phyloP scores from a whole-genome alignment of 2,329 filamentous ascomycete species.

The Chrysoporthe austroafricana region DNA sequence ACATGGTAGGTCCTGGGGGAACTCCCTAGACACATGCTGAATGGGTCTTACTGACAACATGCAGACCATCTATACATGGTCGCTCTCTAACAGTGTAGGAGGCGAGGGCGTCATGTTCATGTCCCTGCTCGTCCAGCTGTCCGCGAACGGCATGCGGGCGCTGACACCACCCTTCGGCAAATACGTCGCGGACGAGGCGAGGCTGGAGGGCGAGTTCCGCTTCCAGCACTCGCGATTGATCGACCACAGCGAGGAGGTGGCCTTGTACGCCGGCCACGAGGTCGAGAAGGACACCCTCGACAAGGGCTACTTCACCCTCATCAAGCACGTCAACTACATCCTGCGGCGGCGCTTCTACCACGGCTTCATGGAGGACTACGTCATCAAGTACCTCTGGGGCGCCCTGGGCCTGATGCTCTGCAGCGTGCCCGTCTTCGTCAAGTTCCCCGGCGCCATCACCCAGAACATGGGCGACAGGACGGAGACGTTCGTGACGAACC shows the following conservation, averaged over 20 bases:
- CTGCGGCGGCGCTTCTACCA: conserved; percentile 89
- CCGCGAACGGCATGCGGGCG: conserved; percentile 89
- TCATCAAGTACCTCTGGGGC: conserved; percentile 99
- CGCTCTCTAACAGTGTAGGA: conserved; percentile 90
- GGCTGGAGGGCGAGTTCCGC: conserved; percentile 92
- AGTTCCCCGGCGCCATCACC: conserved; percentile 72
- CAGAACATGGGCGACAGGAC: conserved; percentile 72
- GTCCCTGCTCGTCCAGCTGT: conserved; percentile 90
- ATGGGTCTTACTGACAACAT: conserved; percentile 32
- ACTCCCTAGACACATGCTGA: background rate
- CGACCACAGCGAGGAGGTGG: conserved; percentile 94
- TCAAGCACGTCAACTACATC: conserved; percentile 98
- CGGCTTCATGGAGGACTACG: conserved; percentile 99
- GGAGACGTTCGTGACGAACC: conserved; percentile 88
- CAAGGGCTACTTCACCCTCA: conserved; percentile 98
- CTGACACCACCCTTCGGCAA: conserved; percentile 95
- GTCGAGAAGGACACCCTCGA: conserved; percentile 96
- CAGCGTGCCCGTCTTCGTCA: conserved; percentile 94
- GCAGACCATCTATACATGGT: conserved; percentile 88
- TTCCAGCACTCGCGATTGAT: conserved; percentile 95
- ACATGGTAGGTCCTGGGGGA: conserved; percentile 66
- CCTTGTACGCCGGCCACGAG: conserved; percentile 87
- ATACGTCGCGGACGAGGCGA: conserved; percentile 95
- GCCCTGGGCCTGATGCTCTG: conserved; percentile 89
- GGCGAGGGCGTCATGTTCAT: conserved; percentile 95